A percentile compares a stretch with the other conserved stretches of the same genome.
Evolutionary conservation across 495 filamentous ascomycete species (phyloP).

Genomic region (Podospora tetraspora): DNA sequence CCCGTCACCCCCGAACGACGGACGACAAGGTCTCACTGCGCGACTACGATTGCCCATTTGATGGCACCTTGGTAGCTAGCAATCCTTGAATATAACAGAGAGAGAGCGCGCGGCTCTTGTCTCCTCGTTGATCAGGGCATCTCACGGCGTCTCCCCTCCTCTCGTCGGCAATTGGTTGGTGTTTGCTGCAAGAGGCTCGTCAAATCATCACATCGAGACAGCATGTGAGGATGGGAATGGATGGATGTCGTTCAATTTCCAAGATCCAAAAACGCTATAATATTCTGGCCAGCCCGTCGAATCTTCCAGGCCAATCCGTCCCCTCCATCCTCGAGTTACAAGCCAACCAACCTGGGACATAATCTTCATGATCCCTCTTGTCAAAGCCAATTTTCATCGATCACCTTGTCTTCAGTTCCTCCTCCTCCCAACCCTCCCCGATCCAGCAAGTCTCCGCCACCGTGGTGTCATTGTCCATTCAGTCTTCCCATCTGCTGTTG

Average conservation of each 20-base stretch:
- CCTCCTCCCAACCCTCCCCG: neutral
- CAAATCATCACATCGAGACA: neutral
- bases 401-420: neutral
- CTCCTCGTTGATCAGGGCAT: neutral
- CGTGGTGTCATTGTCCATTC: neutral
- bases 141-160: neutral
- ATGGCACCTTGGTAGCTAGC: neutral
- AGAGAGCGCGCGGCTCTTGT: neutral
- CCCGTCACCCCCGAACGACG: neutral
- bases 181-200: neutral
- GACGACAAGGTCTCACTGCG: neutral
- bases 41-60: neutral
- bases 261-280: neutral
- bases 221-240: neutral
- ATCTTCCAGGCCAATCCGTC: neutral
- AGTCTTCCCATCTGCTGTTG: neutral
- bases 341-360: neutral
- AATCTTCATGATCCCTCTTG: neutral
- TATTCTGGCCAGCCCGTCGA: neutral
- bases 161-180: neutral
- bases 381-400: neutral
- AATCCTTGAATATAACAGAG: neutral
- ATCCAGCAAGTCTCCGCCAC: neutral
- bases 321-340: too few species aligned
- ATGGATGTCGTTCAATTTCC: neutral